Percentiles rank a stretch among this genome's conserved stretches.
Conservation (phyloP, 2,329 filamentous ascomycete species). For the Clonostachys solani region DNA sequence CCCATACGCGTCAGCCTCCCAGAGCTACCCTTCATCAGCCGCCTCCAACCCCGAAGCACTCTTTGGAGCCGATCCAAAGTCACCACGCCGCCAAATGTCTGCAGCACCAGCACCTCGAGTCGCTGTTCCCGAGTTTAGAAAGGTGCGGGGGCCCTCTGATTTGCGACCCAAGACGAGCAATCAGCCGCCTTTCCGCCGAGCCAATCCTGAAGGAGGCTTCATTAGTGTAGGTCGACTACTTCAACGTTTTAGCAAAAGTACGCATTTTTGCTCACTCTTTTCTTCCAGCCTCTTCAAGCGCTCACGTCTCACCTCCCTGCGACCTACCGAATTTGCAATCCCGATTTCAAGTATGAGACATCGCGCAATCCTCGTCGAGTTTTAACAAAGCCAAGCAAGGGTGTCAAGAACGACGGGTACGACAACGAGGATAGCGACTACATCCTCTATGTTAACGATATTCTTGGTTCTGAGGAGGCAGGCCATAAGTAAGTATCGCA, state of each 20-base stretch:
- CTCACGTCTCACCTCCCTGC: conserved; percentile 88
- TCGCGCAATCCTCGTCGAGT: conserved; percentile 94
- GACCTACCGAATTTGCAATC: conserved; percentile 98
- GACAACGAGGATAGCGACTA: conserved; percentile 99
- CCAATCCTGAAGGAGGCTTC: conserved; percentile 95
- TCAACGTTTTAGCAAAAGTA: not conserved
- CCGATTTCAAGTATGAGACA: conserved; percentile 97
- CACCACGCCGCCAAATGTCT: conserved; percentile 48
- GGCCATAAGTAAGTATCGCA: conserved; percentile 75
- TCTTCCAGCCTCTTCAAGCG: conserved; percentile 79
- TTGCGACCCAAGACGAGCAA: conserved; percentile 78
- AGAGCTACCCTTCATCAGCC: conserved; percentile 69
- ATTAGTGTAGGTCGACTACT: conserved; percentile 69
- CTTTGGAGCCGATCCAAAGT: conserved; percentile 52
- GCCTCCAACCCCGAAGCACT: conserved; percentile 68
- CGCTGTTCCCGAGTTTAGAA: conserved; percentile 83
- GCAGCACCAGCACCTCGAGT: conserved; percentile 49
- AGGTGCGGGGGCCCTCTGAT: conserved; percentile 68
- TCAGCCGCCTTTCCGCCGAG: conserved; percentile 87
- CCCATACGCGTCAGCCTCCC: conserved; percentile 63
- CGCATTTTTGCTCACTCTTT: conserved; percentile 7
- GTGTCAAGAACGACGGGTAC: conserved; percentile 96
- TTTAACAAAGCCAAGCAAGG: conserved; percentile 97
- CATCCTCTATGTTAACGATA: conserved; percentile 98
- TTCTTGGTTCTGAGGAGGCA: conserved; percentile 93